These are phyloP conservation scores for Xylariales sp. DNA, from an alignment of 2,329 filamentous ascomycete genomes.

Conservation along the genomic window DNA sequence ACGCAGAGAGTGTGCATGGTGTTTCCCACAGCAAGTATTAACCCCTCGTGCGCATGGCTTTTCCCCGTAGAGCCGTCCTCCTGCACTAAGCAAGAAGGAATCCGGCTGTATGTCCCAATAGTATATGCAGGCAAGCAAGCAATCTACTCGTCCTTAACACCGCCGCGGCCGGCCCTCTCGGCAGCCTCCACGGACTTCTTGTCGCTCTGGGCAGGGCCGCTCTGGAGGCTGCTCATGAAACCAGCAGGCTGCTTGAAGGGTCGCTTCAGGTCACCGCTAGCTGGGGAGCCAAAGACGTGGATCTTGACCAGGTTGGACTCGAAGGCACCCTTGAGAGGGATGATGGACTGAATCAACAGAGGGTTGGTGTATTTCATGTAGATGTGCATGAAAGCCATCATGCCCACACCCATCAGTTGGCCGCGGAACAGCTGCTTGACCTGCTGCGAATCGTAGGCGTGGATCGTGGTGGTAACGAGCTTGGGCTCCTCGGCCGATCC, in stretches of 20 bases:
- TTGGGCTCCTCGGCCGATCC: constrained; percentile 92
- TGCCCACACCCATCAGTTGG: constrained; percentile 92
- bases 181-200: constrained; percentile 81
- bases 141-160: constrained; percentile 66
- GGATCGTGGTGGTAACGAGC: constrained; percentile 91
- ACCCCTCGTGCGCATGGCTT: too few relatives aligned
- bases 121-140: too few relatives aligned
- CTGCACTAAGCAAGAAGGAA: too few relatives aligned
- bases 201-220: constrained; percentile 78
- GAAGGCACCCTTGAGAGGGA: constrained; percentile 91
- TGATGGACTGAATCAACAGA: constrained; percentile 96
- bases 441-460: constrained; percentile 89
- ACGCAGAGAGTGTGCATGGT: too few relatives aligned
- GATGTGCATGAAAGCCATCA: constrained; percentile 98
- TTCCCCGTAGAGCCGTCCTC: too few relatives aligned
- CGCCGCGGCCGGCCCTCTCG: constrained; percentile 69
- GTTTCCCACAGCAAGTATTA: too few relatives aligned
- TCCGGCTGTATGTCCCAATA: too few relatives aligned
- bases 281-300: constrained; percentile 82
- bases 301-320: constrained; percentile 97
- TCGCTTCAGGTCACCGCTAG: constrained; percentile 85
- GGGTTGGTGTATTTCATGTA: constrained; percentile 99
- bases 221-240: constrained; percentile 75
- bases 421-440: constrained; percentile 80
- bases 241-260: constrained; percentile 87